Evolutionary conservation across 2,329 filamentous ascomycete genomes (phyloP).

Genomic region (Paecilomyces fulvus): DNA sequence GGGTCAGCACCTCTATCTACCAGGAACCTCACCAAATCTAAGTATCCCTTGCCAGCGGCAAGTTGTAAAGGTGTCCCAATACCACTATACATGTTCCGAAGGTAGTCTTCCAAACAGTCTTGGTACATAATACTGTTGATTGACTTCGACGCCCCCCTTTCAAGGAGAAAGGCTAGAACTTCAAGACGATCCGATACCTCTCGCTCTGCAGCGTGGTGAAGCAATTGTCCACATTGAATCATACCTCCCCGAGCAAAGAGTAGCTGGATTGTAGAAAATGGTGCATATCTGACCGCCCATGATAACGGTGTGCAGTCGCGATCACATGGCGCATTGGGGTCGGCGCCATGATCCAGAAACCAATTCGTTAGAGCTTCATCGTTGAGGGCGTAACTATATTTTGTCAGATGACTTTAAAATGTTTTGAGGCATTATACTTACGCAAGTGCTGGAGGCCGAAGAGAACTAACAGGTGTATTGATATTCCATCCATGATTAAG

Average conservation of each 20-base stretch:
- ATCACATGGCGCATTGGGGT: not conserved
- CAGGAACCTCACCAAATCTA: not conserved
- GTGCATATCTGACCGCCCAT: not conserved
- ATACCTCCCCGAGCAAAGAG: not conserved
- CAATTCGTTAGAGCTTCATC: not conserved
- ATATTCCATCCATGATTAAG: not conserved
- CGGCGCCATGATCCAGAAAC: not conserved
- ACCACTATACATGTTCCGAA: not conserved
- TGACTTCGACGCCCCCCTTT: no score
- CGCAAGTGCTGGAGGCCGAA: not conserved
- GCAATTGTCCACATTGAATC: not conserved
- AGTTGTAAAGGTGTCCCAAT: not conserved
- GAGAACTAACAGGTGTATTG: not conserved
- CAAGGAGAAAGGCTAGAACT: not conserved
- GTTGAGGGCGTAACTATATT: not conserved
- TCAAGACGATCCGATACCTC: not conserved
- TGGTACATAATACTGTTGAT: not conserved
- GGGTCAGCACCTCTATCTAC: not conserved
- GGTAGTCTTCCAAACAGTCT: not conserved
- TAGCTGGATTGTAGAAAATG: not conserved
- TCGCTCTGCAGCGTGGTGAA: not conserved
- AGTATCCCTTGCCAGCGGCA: not conserved
- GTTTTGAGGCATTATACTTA: not conserved
- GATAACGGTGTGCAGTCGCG: not conserved
- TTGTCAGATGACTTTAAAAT: not conserved